Conservation (phyloP, 139 green algal genomes). For the Volvox africanus region DNA sequence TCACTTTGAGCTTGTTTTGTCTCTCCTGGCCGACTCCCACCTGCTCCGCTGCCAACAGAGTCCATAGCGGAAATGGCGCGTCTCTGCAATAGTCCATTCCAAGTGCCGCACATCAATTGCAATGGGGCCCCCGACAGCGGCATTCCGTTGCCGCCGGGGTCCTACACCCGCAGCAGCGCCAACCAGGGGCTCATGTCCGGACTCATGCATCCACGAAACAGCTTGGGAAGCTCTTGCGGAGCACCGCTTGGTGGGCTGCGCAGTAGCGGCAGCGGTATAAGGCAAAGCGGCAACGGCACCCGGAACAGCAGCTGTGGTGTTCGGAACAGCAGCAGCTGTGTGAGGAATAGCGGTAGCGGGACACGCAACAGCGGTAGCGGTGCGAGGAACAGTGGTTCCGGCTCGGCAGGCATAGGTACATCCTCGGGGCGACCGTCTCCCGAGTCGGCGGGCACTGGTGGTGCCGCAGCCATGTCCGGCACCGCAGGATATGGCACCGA, state of each 20-base stretch:
- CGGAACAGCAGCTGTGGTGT: slow-evolving; percentile 14
- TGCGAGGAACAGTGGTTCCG: not conserved
- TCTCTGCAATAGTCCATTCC: not conserved
- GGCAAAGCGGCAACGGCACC: not conserved
- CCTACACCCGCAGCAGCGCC: slow-evolving; percentile 6
- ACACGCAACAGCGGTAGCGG: not conserved
- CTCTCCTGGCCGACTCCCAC: too few species aligned
- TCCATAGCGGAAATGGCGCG: slow-evolving; percentile 6
- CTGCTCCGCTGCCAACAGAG: slow-evolving; percentile 1
- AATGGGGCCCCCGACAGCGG: not conserved
- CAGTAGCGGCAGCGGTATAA: not conserved
- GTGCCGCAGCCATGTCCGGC: not conserved
- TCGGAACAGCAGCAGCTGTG: not conserved
- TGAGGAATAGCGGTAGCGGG: not conserved
- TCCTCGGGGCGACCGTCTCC: slow-evolving; percentile 30
- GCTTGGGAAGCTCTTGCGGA: not conserved
- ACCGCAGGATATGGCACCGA: not conserved
- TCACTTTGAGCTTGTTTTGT: too few species aligned
- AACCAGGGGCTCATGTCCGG: slow-evolving; percentile 4
- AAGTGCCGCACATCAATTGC: not conserved
- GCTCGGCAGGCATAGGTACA: not conserved
- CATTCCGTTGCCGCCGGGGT: not conserved
- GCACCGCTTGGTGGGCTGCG: not conserved
- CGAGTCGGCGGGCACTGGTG: not conserved
- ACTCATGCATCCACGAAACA: slow-evolving; percentile 7